Evolutionary conservation across 495 filamentous ascomycete genomes (phyloP).

Genomic region (Pyronema omphalodes): DNA sequence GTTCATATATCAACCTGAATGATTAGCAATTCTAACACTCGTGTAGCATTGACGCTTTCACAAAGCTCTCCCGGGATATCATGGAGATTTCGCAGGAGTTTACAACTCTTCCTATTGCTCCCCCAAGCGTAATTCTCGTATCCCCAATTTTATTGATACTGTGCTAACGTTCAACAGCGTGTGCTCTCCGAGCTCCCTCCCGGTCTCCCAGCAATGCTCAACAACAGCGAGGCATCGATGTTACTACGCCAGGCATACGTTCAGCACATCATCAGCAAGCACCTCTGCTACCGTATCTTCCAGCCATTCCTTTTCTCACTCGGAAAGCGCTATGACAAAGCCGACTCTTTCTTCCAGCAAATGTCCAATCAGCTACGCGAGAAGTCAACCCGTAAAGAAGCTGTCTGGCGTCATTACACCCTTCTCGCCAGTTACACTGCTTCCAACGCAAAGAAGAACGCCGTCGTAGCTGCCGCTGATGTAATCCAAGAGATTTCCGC

Average conservation of each 20-base stretch:
- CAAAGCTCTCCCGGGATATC: conserved; percentile 38
- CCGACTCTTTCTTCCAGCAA: conserved; percentile 42
- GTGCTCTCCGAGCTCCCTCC: conserved; percentile 33
- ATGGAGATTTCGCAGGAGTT: conserved; percentile 40
- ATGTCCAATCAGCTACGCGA: conserved; percentile 43
- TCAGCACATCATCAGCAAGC: conserved; percentile 40
- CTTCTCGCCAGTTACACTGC: conserved; percentile 46
- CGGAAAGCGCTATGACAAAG: conserved; percentile 42
- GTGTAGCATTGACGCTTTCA: conserved; percentile 41
- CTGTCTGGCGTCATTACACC: conserved; percentile 46
- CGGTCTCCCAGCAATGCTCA: conserved; percentile 37
- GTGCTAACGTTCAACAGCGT: conserved; percentile 10
- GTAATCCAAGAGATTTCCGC: conserved; percentile 45
- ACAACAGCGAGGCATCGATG: conserved; percentile 30
- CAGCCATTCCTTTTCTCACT: conserved; percentile 46
- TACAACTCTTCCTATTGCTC: conserved; percentile 37
- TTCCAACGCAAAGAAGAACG: conserved; percentile 41
- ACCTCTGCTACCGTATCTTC: conserved; percentile 43
- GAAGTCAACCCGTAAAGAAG: conserved; percentile 42
- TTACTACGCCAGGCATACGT: conserved; percentile 43
- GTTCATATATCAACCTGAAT: conserved; percentile 20
- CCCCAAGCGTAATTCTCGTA: conserved; percentile 25
- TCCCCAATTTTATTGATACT: not conserved
- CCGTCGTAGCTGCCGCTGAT: conserved; percentile 39
- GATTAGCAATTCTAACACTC: conserved; percentile 25